phyloP scores from a whole-genome alignment of 2,329 filamentous ascomycete species.

The Colletotrichum nymphaeae region DNA sequence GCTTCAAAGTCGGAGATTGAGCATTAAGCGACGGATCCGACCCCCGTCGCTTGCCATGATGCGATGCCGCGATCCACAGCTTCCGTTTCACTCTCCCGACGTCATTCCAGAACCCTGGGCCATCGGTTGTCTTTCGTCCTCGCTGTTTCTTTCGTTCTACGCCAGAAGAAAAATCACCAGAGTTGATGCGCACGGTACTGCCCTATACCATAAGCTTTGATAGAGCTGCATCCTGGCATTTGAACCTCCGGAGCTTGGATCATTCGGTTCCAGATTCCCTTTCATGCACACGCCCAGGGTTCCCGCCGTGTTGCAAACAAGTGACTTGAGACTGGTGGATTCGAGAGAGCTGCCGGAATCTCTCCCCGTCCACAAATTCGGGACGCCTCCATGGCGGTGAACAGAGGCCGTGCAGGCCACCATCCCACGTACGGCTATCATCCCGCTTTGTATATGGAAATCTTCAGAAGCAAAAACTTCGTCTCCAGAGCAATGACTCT shows the following conservation, averaged over 20 bases:
- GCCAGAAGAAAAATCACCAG: neutral
- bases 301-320: constrained; percentile 31
- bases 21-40: constrained; percentile 33
- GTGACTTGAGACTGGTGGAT: constrained; percentile 31
- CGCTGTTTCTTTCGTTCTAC: neutral
- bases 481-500: constrained; percentile 35
- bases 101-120: constrained; percentile 32
- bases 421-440: constrained; percentile 30
- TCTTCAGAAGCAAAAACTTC: constrained; percentile 19
- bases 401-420: constrained; percentile 28
- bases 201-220: constrained; percentile 7
- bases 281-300: constrained; percentile 31
- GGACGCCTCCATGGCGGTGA: constrained; percentile 33
- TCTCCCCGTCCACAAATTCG: constrained; percentile 32
- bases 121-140: neutral
- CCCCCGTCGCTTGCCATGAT: constrained; percentile 27
- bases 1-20: constrained; percentile 35
- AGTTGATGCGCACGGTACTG: constrained; percentile 1
- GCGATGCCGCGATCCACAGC: constrained; percentile 33
- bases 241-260: constrained; percentile 18
- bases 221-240: constrained; percentile 18
- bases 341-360: constrained; percentile 23
- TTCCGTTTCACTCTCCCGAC: constrained; percentile 33
- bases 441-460: constrained; percentile 13
- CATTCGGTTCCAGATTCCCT: constrained; percentile 21